Conservation (phyloP, 805 yeast genomes). For the Cyberlindnera suaveolens region DNA sequence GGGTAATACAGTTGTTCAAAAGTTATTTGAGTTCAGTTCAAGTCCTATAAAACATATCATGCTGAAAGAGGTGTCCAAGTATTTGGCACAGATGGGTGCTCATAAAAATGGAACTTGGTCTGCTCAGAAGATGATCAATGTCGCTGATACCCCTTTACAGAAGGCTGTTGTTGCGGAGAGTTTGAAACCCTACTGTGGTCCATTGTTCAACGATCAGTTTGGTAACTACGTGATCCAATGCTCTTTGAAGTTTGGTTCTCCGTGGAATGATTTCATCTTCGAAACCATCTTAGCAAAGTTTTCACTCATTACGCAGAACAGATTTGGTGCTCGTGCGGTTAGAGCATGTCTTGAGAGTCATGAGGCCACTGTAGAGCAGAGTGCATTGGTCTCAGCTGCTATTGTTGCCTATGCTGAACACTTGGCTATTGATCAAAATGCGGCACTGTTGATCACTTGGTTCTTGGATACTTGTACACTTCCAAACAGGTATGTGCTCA, state of each 20-base stretch:
- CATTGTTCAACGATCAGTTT: constrained; percentile 88
- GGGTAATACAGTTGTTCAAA: constrained; percentile 95
- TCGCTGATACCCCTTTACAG: constrained; percentile 57
- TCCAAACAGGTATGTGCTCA: constrained; percentile 56
- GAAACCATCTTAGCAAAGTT: constrained; percentile 77
- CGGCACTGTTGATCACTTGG: constrained; percentile 89
- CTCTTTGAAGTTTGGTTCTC: constrained; percentile 82
- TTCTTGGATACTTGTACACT: constrained; percentile 76
- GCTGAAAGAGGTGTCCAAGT: constrained; percentile 72
- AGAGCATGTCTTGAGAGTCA: constrained; percentile 87
- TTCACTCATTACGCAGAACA: constrained; percentile 73
- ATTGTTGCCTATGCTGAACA: constrained; percentile 75
- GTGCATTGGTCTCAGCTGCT: constrained; percentile 65
- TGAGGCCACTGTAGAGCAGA: constrained; percentile 59
- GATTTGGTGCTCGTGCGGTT: constrained; percentile 94
- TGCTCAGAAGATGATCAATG: constrained; percentile 87
- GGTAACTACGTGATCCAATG: constrained; percentile 97
- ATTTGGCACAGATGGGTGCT: constrained; percentile 83
- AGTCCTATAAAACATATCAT: constrained; percentile 71
- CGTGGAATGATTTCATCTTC: constrained; percentile 84
- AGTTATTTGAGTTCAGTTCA: constrained; percentile 68
- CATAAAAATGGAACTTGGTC: constrained; percentile 99
- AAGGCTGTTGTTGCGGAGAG: constrained; percentile 61
- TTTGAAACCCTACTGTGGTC: constrained; percentile 74
- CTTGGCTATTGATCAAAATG: constrained; percentile 78